Base-by-base conservation (phyloP, 257 asterid species). In the Petrea volubilis region DNA sequence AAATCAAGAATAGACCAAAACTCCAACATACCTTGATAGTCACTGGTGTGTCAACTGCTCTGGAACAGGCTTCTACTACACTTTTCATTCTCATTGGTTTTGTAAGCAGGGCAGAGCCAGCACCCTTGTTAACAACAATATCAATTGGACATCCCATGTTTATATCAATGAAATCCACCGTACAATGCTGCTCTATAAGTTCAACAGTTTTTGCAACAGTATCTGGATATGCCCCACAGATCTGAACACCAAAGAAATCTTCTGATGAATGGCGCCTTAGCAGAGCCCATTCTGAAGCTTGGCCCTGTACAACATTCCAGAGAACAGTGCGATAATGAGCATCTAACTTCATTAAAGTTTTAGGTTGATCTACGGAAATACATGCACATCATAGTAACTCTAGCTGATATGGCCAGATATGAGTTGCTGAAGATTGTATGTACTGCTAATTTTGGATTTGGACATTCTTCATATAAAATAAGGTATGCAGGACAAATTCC, bases 91-190 rank as follows among this genome's bases (percentile, higher is more conserved):
- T 80, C 90, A 64, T 80, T 15, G 99, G 99, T 72, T 90, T 95
- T 15, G 82, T 85, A 15, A 95, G 94, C 63, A 95, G 96, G 71
- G 92, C 93, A 60, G 98, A 95, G 36, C 99, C 99, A 71, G 91
- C 98, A 77, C 99, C 98, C 82, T 90, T 95, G 81, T 83, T 90
- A 61, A 86, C 92, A 4, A 95, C 96, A 43, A 95, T 74, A 81
- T 95, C 99, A 28, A 95, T 95, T 23, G 99, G 99, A 74, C 99
- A 95, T 63, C 99, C 99, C 97, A 95, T 95, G 72, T 95, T 95
- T 56, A 95, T 84, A 82, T 95, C 99, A 59, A 95, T 87, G 77
- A 95, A 95, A 82, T 95, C 97, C 73, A 92, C 94, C 4, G 91
- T 78, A 73, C 99, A 95, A 44, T 95, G 83, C 76, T 88, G 86